These are phyloP conservation scores for Boletus rufocinnamomeus DNA, from an alignment of 768 basidiomycete genomes.

Conservation along the genomic window DNA sequence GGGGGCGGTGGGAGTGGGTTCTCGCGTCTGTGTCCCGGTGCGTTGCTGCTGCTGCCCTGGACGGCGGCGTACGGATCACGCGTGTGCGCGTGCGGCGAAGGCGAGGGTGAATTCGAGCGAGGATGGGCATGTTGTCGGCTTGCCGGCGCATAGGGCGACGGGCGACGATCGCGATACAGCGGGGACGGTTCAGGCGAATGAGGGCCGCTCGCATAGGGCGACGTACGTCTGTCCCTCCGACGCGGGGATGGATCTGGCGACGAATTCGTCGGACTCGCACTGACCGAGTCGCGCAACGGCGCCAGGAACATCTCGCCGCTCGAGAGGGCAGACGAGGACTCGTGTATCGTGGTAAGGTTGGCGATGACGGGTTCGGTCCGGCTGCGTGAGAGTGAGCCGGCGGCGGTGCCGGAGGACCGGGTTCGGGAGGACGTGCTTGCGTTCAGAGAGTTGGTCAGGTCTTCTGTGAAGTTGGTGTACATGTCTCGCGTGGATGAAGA, in stretches of 20 bases:
- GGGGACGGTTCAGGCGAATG: slow-evolving; percentile 33
- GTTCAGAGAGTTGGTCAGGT: slow-evolving; percentile 23
- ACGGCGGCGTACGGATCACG: slow-evolving; percentile 13
- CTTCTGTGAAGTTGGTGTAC: slow-evolving; percentile 30
- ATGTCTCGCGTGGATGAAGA: slow-evolving; percentile 24
- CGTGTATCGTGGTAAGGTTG: slow-evolving; percentile 32
- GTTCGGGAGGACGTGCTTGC: slow-evolving; percentile 21
- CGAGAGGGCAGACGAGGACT: slow-evolving; percentile 14
- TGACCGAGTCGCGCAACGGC: slow-evolving; percentile 22
- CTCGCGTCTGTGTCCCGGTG: slow-evolving; percentile 14
- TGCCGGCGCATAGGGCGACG: slow-evolving; percentile 22
- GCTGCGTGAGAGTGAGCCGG: slow-evolving; percentile 24
- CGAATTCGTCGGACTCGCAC: slow-evolving; percentile 19
- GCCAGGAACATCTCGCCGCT: slow-evolving; percentile 31
- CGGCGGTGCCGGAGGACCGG: slow-evolving; percentile 9
- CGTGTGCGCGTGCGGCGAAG: slow-evolving; percentile 13
- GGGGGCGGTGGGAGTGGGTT: slow-evolving; percentile 36
- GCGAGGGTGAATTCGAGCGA: slow-evolving; percentile 12
- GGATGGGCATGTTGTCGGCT: slow-evolving; percentile 9
- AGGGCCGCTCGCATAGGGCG: slow-evolving; percentile 21
- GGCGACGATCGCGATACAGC: slow-evolving; percentile 27
- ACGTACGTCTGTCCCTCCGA: slow-evolving; percentile 25
- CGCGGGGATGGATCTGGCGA: slow-evolving; percentile 33
- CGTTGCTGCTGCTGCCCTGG: background rate
- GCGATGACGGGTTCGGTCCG: slow-evolving; percentile 33